Conservation (phyloP, 768 basidiomycete genomes). For the Boletus sensibilis region DNA sequence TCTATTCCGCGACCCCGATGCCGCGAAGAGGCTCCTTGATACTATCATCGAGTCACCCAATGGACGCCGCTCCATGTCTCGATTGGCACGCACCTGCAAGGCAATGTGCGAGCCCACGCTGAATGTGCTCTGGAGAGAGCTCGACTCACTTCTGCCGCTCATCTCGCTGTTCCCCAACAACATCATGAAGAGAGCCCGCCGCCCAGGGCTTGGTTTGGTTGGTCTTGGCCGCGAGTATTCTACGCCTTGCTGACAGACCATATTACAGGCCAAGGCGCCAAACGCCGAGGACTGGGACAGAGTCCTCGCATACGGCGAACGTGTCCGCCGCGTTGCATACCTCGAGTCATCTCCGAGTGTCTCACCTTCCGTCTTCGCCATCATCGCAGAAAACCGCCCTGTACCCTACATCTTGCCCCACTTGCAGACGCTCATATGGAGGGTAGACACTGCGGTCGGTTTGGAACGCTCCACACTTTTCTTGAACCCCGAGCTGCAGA, state of each 20-base stretch:
- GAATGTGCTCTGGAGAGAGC: conserved; percentile 71
- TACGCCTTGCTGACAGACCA: conserved; percentile 6
- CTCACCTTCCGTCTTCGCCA: conserved; percentile 61
- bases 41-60: conserved; percentile 54
- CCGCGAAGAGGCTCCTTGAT: conserved; percentile 51
- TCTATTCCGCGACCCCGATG: conserved; percentile 64
- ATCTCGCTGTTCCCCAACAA: conserved; percentile 68
- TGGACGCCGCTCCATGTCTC: conserved; percentile 65
- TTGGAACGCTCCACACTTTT: conserved; percentile 66
- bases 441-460: conserved; percentile 62
- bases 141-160: conserved; percentile 72
- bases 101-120: conserved; percentile 73
- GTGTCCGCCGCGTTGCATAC: conserved; percentile 67
- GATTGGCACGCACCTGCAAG: conserved; percentile 73
- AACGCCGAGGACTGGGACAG: conserved; percentile 66
- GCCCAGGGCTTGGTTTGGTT: conserved; percentile 76
- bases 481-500: conserved; percentile 61
- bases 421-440: conserved; percentile 70
- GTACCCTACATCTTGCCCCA: conserved; percentile 64
- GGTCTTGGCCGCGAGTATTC: conserved; percentile 28
- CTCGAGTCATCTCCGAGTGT: conserved; percentile 65
- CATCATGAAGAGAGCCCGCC: conserved; percentile 65
- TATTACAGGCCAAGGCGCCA: conserved; percentile 54
- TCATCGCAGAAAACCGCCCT: conserved; percentile 64
- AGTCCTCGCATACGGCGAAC: conserved; percentile 63